Conservation (phyloP, 441 rosid genomes). For the Brassica balearica region DNA sequence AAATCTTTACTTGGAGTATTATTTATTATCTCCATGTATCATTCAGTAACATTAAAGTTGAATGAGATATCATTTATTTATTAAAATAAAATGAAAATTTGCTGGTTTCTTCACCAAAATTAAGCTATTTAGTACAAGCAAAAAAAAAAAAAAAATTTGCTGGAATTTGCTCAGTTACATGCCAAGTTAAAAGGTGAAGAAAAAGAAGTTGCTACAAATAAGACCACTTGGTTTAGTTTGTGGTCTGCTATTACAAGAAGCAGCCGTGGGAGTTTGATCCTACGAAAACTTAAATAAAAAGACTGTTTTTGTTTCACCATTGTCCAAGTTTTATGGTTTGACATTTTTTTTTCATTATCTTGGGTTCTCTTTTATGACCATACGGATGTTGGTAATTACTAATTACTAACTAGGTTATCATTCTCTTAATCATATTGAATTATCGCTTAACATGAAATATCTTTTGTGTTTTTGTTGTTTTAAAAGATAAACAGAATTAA, state of each 20-base stretch:
- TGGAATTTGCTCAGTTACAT: neutral
- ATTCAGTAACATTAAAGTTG: no score
- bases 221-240: neutral
- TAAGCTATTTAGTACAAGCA: no score
- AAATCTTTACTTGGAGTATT: no score
- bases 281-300: neutral
- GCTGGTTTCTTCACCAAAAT: no score
- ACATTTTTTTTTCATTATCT: neutral
- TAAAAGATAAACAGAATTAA: neutral
- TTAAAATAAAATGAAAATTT: no score
- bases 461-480: neutral
- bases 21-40: no score
- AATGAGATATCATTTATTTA: no score
- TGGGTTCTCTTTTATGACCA: neutral
- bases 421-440: neutral
- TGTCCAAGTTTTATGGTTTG: conserved; percentile 1
- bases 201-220: neutral
- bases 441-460: neutral
- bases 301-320: neutral
- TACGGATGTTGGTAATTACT: neutral
- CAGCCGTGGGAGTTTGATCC: neutral
- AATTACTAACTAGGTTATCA: neutral
- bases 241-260: neutral
- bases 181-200: neutral
- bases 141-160: neutral